Conservation (phyloP, 805 yeast species). For the Yarrowia phangngaensis region DNA sequence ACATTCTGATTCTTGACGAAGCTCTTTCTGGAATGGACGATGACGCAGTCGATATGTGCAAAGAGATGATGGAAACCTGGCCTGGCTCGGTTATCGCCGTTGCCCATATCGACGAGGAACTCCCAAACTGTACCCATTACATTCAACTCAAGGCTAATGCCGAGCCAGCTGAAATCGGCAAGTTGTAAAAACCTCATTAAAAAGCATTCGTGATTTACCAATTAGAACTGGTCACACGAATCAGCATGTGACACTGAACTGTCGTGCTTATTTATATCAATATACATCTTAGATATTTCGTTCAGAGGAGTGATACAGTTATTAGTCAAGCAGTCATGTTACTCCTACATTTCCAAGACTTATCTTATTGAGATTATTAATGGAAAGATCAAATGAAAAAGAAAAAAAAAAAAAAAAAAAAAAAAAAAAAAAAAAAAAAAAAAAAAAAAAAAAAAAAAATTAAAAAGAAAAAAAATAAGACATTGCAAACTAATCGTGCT, state of each 20-base stretch:
- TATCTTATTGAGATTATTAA: too few relatives aligned
- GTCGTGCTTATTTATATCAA: conserved; percentile 21
- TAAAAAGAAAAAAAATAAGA: too few relatives aligned
- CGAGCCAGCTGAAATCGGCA: conserved; percentile 22
- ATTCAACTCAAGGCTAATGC: conserved; percentile 37
- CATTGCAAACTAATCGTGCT: too few relatives aligned
- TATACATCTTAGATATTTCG: too few relatives aligned
- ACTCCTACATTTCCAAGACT: too few relatives aligned
- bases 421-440: too few relatives aligned
- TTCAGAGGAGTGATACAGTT: too few relatives aligned
- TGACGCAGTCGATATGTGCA: conserved; percentile 53
- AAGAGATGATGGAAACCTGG: conserved; percentile 50
- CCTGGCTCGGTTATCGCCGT: conserved; percentile 72
- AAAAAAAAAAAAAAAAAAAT: too few relatives aligned
- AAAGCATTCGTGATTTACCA: neutral
- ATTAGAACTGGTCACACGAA: conserved; percentile 1
- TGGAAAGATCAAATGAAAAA: too few relatives aligned
- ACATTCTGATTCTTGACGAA: conserved; percentile 78
- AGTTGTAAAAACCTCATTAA: conserved; percentile 4
- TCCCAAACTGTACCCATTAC: conserved; percentile 63
- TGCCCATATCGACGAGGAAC: conserved; percentile 79
- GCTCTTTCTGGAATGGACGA: conserved; percentile 89
- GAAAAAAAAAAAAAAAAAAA: too few relatives aligned
- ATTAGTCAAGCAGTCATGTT: too few relatives aligned
- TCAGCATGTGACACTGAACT: conserved; percentile 13